Evolutionary conservation across 768 basidiomycete species (phyloP), one percentile per base, ranked within the genome.

Genomic region (Lactarius indigo): DNA sequence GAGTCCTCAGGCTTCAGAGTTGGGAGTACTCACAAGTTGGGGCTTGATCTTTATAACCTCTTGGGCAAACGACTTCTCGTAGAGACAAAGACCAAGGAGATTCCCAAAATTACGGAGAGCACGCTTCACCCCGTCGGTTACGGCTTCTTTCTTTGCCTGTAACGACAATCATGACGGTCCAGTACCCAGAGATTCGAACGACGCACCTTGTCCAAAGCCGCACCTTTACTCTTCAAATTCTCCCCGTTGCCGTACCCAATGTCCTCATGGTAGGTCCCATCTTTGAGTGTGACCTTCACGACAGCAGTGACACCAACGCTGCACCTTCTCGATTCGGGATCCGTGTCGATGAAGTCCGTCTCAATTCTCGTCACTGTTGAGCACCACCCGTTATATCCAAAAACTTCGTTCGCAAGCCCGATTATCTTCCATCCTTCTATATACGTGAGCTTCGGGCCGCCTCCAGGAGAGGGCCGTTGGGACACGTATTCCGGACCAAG

Each of bases 361-460:
- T 85, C 85, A 39, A 97, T 76, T 63, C 74, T 91, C 68, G 91
- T 84, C 57, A 96, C 81, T 57, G 76, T 89, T 1, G 92, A 91
- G 68, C 89, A 91, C 96, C 94, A 96, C 30, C 96, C 97, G 69
- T 98, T 94, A 81, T 94, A 98, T 1, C 96, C 96, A 77, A 99
- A 98, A 52, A 98, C 91, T 70, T 99, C 96, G 75, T 99, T 99
- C 2, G 96, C 97, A 28, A 99, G 83, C 73, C 96, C 96, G 76
- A 99, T 97, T 42, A 95, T 89, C 78, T 94, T 96, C 96, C 96
- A 98, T 0, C 96, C 97, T 75, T 98, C 96, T 1, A 91, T 90
- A 74, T 99, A 98, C 18, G 90, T 95, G 56, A 99, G 79, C 76
- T 96, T 97, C 18, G 85, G 84, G 4, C 91, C 92, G 50, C 90